Percentiles rank a stretch among this genome's conserved stretches.
Conservation (phyloP, 352 stramenopile species). For the Globisporangium viniferum region DNA sequence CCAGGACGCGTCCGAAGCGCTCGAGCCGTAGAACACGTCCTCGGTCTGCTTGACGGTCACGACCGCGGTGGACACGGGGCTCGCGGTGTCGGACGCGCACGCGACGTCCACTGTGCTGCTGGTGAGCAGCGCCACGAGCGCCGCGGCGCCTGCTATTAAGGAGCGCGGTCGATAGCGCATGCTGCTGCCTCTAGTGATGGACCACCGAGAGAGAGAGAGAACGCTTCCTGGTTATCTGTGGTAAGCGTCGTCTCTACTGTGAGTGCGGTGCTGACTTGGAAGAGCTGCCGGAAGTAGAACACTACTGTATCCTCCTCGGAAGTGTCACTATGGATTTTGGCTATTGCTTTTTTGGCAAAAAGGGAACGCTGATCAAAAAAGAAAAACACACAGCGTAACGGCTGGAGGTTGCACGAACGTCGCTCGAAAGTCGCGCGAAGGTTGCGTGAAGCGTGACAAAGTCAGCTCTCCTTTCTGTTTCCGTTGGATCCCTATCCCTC, state of each 20-base stretch:
- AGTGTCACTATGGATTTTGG: neutral
- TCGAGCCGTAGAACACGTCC: constrained; percentile 56
- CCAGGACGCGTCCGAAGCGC: constrained; percentile 45
- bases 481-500: neutral
- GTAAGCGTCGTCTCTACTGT: neutral
- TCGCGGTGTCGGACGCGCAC: constrained; percentile 27
- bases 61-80: constrained; percentile 44
- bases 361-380: neutral
- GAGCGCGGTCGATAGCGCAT: neutral
- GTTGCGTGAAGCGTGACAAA: constrained; percentile 5
- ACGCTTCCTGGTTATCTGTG: neutral
- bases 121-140: neutral
- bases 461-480: neutral
- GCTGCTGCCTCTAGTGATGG: neutral
- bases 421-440: neutral
- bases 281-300: neutral
- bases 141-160: neutral
- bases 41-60: constrained; percentile 59
- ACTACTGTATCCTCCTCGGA: neutral
- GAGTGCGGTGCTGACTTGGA: neutral
- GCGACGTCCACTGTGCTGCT: neutral
- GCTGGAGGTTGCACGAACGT: neutral
- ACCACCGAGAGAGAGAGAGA: neutral
- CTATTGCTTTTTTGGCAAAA: neutral
- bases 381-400: neutral